phyloP scores from a whole-genome alignment of 1,284 basidiomycete genomes.

The Rhodotorula sp. region DNA sequence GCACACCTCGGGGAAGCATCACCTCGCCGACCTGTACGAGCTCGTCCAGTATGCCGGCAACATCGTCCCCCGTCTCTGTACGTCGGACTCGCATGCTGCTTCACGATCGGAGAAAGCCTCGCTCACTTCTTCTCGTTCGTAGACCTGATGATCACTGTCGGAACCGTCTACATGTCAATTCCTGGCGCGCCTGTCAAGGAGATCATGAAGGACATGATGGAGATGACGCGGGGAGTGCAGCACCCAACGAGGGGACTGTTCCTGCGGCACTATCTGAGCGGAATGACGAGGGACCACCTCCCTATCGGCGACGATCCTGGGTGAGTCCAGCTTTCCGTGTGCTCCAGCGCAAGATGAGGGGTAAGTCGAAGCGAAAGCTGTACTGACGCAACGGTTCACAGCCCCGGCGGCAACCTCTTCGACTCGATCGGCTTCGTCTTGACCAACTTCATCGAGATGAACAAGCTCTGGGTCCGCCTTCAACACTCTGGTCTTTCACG shows the following conservation, averaged over 20 bases:
- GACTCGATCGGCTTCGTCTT: constrained; percentile 91
- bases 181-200: constrained; percentile 92
- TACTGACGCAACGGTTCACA: constrained; percentile 47
- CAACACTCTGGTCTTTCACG: constrained; percentile 94
- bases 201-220: constrained; percentile 99
- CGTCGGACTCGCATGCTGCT: not conserved
- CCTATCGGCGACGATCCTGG: constrained; percentile 65
- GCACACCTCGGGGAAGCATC: constrained; percentile 80
- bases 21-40: constrained; percentile 93
- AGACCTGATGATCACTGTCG: constrained; percentile 97
- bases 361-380: not conserved
- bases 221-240: constrained; percentile 92
- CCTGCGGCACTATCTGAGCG: constrained; percentile 87
- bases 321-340: not conserved
- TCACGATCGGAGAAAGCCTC: too few relatives aligned
- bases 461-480: constrained; percentile 94
- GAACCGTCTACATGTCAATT: constrained; percentile 95
- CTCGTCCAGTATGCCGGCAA: constrained; percentile 90
- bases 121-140: not conserved
- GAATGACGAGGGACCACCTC: constrained; percentile 89
- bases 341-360: not conserved
- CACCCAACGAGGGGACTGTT: constrained; percentile 91
- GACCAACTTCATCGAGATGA: constrained; percentile 98
- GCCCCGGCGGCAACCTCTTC: constrained; percentile 79
- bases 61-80: constrained; percentile 70